These are phyloP conservation scores for Pyrenochaeta sp. DNA, from an alignment of 2,329 filamentous ascomycete species.

Conservation along the genomic window DNA sequence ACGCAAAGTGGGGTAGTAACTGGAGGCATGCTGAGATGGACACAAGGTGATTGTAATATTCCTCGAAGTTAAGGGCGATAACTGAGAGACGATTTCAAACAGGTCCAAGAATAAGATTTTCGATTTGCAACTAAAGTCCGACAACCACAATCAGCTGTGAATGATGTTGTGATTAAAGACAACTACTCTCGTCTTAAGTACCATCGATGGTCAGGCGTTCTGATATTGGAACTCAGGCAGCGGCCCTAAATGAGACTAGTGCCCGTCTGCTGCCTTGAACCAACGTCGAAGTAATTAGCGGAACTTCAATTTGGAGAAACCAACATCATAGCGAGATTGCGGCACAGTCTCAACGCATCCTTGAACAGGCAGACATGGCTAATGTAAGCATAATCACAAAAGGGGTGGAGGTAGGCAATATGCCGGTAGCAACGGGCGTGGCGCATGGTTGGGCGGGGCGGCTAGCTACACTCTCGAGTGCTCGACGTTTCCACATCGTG, in stretches of 20 bases:
- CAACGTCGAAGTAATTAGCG: neutral
- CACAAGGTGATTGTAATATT: too few relatives aligned
- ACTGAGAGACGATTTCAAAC: neutral
- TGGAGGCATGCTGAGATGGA: conserved; percentile 5
- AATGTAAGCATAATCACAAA: too few relatives aligned
- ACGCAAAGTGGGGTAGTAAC: conserved; percentile 10
- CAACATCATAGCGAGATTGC: too few relatives aligned
- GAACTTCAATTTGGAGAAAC: neutral
- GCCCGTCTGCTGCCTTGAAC: neutral
- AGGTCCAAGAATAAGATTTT: neutral
- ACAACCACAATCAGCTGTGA: neutral
- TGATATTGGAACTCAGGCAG: neutral
- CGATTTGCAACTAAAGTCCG: neutral
- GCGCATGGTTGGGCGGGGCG: too few relatives aligned
- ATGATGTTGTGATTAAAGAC: neutral
- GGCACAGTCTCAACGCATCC: too few relatives aligned
- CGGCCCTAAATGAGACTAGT: neutral
- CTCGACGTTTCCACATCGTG: too few relatives aligned
- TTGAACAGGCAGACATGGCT: too few relatives aligned
- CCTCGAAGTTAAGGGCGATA: too few relatives aligned
- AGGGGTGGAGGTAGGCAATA: too few relatives aligned
- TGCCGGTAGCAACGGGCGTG: too few relatives aligned
- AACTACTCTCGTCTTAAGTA: neutral
- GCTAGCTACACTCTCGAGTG: too few relatives aligned
- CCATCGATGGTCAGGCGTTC: neutral